Conservation (phyloP, 2,329 filamentous ascomycete species). For the Arachnopeziza araneosa region DNA sequence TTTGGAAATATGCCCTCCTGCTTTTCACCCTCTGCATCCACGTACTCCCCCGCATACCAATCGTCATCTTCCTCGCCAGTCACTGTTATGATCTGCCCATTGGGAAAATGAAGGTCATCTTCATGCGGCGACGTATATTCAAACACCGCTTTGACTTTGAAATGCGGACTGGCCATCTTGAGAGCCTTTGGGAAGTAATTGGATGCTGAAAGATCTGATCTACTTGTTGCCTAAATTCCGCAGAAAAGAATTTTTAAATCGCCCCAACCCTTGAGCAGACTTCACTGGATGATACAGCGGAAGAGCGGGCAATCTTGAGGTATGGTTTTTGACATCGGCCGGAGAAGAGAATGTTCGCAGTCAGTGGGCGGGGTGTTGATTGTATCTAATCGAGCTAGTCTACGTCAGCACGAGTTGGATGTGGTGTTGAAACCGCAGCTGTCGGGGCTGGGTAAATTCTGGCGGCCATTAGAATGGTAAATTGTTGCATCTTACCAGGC, state of each 20-base stretch:
- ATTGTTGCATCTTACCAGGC: constrained; percentile 17
- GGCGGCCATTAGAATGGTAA: not conserved
- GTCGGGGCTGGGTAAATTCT: constrained; percentile 10
- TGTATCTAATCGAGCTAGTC: constrained; percentile 27
- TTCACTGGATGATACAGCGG: constrained; percentile 7
- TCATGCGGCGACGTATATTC: constrained; percentile 92
- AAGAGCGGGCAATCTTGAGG: constrained; percentile 2
- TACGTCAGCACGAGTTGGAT: constrained; percentile 28
- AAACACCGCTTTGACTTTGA: constrained; percentile 94
- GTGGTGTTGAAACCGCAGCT: constrained; percentile 20
- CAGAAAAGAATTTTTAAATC: constrained; percentile 12
- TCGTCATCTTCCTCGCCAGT: constrained; percentile 89
- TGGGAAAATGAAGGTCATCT: constrained; percentile 83
- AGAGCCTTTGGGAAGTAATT: constrained; percentile 29
- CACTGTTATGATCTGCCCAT: constrained; percentile 88
- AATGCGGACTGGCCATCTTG: constrained; percentile 65
- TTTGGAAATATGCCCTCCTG: constrained; percentile 86
- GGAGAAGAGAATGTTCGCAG: constrained; percentile 14
- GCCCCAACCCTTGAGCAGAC: constrained; percentile 8
- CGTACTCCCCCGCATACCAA: constrained; percentile 88
- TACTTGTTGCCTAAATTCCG: constrained; percentile 18
- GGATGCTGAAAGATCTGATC: constrained; percentile 15
- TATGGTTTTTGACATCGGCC: constrained; percentile 18
- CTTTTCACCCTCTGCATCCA: constrained; percentile 67
- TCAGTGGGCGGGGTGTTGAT: constrained; percentile 24